Conservation (phyloP, 768 basidiomycete species). For the Melanogaster broomeanus region DNA sequence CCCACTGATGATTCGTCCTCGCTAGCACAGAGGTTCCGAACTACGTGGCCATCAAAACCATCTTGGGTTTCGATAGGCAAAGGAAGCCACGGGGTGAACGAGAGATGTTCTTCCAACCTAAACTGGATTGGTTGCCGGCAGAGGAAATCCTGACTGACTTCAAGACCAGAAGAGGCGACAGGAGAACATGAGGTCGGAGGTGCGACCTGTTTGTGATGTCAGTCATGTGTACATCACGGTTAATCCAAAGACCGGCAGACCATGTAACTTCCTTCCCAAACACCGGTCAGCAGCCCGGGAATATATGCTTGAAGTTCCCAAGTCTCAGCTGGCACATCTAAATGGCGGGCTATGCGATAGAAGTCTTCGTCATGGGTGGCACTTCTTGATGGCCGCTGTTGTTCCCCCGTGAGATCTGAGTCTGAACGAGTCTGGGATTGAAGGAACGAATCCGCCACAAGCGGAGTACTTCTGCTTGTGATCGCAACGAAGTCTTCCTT, state of each 20-base stretch:
- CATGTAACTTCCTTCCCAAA: constrained; percentile 65
- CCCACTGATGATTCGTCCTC: constrained; percentile 26
- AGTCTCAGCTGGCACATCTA: constrained; percentile 16
- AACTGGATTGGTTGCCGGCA: constrained; percentile 55
- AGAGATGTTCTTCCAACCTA: constrained; percentile 44
- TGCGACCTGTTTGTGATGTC: constrained; percentile 27
- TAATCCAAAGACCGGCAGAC: constrained; percentile 37
- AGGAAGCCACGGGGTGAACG: constrained; percentile 41
- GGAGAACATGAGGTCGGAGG: constrained; percentile 21
- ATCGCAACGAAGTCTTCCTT: constrained; percentile 51
- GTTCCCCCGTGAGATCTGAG: constrained; percentile 32
- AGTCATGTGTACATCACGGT: constrained; percentile 13
- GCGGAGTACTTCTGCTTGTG: constrained; percentile 43
- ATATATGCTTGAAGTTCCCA: constrained; percentile 34
- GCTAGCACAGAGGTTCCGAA: constrained; percentile 22
- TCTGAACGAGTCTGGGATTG: constrained; percentile 26
- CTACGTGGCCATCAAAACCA: constrained; percentile 22
- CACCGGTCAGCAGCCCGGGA: constrained; percentile 51
- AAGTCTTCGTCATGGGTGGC: constrained; percentile 38
- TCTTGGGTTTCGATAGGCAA: constrained; percentile 23
- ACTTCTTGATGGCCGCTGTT: constrained; percentile 36
- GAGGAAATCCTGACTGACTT: constrained; percentile 34
- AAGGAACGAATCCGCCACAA: constrained; percentile 48
- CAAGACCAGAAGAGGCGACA: constrained; percentile 4
- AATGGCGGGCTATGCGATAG: constrained; percentile 31